Evolutionary conservation across 306 rosid species (phyloP).

Genomic region (Rosa chinensis): DNA sequence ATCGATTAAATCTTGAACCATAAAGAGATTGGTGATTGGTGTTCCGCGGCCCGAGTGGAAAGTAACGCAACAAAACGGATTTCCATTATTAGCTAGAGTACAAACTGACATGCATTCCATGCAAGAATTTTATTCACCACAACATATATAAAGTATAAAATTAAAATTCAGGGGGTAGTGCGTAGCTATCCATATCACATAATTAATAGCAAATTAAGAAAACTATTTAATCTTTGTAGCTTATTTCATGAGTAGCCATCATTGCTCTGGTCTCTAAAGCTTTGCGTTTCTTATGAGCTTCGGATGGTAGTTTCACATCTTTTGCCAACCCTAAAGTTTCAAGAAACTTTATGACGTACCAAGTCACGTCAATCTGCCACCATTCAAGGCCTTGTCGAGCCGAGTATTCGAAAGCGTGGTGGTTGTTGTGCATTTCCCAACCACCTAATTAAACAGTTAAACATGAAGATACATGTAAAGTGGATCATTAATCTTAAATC

Average conservation of each 20-base stretch:
- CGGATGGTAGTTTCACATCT: conserved; percentile 62
- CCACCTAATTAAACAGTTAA: conserved; percentile 47
- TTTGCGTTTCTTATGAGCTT: conserved; percentile 58
- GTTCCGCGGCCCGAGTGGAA: too few relatives aligned
- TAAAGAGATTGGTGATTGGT: too few relatives aligned
- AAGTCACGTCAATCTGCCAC: conserved; percentile 89
- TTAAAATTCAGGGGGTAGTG: too few relatives aligned
- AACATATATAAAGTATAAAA: too few relatives aligned
- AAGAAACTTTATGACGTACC: conserved; percentile 62
- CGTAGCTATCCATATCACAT: neutral
- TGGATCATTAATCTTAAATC: too few relatives aligned
- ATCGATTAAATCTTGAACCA: too few relatives aligned
- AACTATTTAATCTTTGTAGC: neutral
- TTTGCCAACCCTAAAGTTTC: conserved; percentile 71
- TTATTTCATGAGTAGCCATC: neutral
- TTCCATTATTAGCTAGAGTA: too few relatives aligned
- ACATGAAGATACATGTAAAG: too few relatives aligned
- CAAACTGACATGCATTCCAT: too few relatives aligned
- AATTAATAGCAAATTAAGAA: neutral
- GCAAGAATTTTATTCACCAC: too few relatives aligned
- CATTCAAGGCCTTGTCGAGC: conserved; percentile 87
- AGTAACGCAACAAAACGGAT: too few relatives aligned
- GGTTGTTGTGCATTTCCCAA: conserved; percentile 94
- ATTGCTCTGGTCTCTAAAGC: conserved; percentile 18
- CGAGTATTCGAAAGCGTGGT: conserved; percentile 89